A percentile compares a stretch with the other conserved stretches of the same genome.
These are phyloP conservation scores for Symbiodinium natans DNA, from an alignment of 73 alveolate species.

Conservation along the genomic window DNA sequence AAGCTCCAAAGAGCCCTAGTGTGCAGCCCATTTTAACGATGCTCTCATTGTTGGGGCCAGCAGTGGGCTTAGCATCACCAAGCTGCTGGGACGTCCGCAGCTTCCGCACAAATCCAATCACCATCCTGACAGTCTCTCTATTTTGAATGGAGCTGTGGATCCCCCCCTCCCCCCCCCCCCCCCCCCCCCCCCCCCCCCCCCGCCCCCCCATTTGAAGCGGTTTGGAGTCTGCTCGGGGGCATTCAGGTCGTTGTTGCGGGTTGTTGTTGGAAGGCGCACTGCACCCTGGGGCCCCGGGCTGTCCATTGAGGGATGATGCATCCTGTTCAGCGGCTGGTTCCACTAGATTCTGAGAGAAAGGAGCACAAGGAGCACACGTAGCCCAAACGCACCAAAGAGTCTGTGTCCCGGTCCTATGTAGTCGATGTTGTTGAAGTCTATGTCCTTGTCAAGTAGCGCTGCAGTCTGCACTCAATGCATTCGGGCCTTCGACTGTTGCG, in stretches of 20 bases:
- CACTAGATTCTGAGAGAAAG: neutral
- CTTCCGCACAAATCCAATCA: slow-evolving; percentile 79
- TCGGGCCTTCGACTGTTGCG: neutral
- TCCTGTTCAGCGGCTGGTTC: neutral
- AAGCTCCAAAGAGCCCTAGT: neutral
- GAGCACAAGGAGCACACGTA: neutral
- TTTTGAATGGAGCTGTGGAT: neutral
- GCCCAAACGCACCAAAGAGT: neutral
- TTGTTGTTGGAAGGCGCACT: neutral
- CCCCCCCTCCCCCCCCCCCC: neutral
- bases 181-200: neutral
- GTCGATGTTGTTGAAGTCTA: slow-evolving; percentile 36
- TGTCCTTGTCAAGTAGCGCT: neutral
- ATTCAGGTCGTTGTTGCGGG: neutral
- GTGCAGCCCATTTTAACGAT: neutral
- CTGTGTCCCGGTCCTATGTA: slow-evolving; percentile 5
- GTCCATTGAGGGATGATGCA: slow-evolving; percentile 77
- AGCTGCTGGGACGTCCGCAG: slow-evolving; percentile 63
- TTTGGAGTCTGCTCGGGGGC: neutral
- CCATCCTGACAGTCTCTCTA: slow-evolving; percentile 20
- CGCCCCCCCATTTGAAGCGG: neutral
- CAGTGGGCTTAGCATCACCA: too few relatives aligned
- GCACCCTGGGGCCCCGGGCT: neutral
- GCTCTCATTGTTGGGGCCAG: too few relatives aligned
- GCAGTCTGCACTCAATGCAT: neutral